A percentile compares a stretch with the other conserved stretches of the same genome.
Conservation (phyloP, 768 basidiomycete genomes). For the Pleurotus tuoliensis region DNA sequence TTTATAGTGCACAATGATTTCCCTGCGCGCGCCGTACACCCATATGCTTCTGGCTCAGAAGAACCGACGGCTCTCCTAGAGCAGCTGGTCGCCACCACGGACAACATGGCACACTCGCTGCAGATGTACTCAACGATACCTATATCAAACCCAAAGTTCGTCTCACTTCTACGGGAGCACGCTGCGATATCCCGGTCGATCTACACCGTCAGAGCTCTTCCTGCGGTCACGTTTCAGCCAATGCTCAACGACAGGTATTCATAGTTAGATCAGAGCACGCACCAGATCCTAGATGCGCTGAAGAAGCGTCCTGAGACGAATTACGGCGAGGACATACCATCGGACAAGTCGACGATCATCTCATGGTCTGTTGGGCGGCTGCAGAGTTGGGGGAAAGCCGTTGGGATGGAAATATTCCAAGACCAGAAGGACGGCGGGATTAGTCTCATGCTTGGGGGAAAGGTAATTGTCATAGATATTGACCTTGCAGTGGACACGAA, state of each 20-base stretch:
- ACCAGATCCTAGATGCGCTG: constrained; percentile 44
- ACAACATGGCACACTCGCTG: constrained; percentile 52
- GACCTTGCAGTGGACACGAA: constrained; percentile 50
- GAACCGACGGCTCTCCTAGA: constrained; percentile 41
- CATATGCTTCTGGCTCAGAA: constrained; percentile 40
- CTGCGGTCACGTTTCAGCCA: constrained; percentile 8
- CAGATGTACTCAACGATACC: constrained; percentile 44
- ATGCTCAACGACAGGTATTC: constrained; percentile 15
- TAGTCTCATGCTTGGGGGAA: constrained; percentile 67
- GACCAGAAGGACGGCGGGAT: constrained; percentile 53
- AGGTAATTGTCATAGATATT: constrained; percentile 77
- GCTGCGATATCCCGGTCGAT: constrained; percentile 49
- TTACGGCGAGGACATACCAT: constrained; percentile 65
- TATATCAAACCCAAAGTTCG: constrained; percentile 60
- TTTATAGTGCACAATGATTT: constrained; percentile 31
- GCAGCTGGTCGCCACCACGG: constrained; percentile 46
- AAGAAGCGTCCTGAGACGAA: constrained; percentile 40
- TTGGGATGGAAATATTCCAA: constrained; percentile 73
- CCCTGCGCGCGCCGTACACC: constrained; percentile 34
- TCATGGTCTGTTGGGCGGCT: constrained; percentile 60
- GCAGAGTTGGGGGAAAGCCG: constrained; percentile 56
- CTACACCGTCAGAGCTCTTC: constrained; percentile 39
- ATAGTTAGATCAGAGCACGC: constrained; percentile 54
- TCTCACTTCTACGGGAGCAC: constrained; percentile 66
- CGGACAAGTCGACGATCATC: constrained; percentile 38